These are phyloP conservation scores for Sugiyamaella boreocaroliniensis DNA, from an alignment of 805 yeast species.

Conservation along the genomic window DNA sequence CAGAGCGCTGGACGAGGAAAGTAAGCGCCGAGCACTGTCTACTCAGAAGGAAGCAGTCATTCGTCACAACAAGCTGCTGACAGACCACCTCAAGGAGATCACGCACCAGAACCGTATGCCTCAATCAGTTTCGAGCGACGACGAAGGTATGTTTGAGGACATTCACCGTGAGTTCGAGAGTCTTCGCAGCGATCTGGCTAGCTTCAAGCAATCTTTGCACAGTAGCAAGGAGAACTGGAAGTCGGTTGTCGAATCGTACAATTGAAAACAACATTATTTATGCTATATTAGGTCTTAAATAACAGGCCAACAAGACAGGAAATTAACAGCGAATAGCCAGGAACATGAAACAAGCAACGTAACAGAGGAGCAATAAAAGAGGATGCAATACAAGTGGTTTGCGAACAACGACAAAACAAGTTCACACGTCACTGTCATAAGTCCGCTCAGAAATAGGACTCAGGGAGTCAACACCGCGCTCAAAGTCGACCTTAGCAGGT, in stretches of 20 bases:
- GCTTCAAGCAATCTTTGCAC: not conserved
- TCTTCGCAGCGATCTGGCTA: not conserved
- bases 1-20: constrained; percentile 26
- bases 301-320: too few relatives aligned
- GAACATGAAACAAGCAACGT: not conserved
- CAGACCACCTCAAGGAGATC: constrained; percentile 25
- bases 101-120: constrained; percentile 8
- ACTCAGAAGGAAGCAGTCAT: constrained; percentile 23
- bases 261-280: not conserved
- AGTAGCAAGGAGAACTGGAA: not conserved
- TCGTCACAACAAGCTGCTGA: constrained; percentile 26
- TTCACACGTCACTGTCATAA: constrained; percentile 3
- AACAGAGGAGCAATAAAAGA: not conserved
- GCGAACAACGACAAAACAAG: not conserved
- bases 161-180: not conserved
- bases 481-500: not conserved
- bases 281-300: not conserved
- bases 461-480: constrained; percentile 5
- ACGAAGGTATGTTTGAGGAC: not conserved
- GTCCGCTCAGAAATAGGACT: constrained; percentile 19
- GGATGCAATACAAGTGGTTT: not conserved
- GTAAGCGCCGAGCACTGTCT: constrained; percentile 27
- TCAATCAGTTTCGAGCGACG: not conserved
- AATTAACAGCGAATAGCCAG: too few relatives aligned
- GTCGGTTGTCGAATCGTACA: not conserved